Percentiles rank a stretch among this genome's conserved stretches.
Evolutionary conservation across 345 rosid genomes (phyloP).

Genomic region (Populus tremula): DNA sequence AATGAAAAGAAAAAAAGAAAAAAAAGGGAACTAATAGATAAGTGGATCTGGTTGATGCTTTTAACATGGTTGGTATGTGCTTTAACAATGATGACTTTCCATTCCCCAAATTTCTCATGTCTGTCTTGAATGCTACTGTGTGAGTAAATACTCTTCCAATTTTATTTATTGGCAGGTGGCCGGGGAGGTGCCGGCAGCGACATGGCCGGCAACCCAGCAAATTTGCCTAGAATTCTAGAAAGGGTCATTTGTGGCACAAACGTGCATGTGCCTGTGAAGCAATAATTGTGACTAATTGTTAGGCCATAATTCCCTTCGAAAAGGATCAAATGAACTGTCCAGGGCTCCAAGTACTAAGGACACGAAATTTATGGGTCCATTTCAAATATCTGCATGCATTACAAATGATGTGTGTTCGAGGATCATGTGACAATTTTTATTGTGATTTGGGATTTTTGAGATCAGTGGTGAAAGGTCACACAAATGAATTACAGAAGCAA

Average conservation of each 20-base stretch:
- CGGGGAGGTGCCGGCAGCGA: background rate
- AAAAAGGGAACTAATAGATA: too few relatives aligned
- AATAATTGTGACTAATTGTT: background rate
- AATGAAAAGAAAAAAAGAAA: too few relatives aligned
- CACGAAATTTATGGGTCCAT: background rate
- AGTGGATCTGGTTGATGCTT: background rate
- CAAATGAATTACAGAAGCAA: background rate
- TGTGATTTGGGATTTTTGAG: background rate
- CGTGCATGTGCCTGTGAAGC: background rate
- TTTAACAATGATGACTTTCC: background rate
- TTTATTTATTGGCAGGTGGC: background rate
- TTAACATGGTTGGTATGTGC: background rate
- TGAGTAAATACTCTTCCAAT: background rate
- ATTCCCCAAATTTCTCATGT: slow-evolving; percentile 18
- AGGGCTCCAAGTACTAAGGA: background rate
- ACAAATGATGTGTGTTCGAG: background rate
- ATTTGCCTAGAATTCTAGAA: background rate
- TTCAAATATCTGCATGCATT: background rate
- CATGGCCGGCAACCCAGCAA: background rate
- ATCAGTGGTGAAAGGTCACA: too few relatives aligned
- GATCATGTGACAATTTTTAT: background rate
- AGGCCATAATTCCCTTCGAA: background rate
- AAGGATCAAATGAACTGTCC: background rate
- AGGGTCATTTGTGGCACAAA: background rate
- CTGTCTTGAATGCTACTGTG: slow-evolving; percentile 21